Conservation (phyloP, 208 protist genomes). For the Endotrypanum monterogeii region DNA sequence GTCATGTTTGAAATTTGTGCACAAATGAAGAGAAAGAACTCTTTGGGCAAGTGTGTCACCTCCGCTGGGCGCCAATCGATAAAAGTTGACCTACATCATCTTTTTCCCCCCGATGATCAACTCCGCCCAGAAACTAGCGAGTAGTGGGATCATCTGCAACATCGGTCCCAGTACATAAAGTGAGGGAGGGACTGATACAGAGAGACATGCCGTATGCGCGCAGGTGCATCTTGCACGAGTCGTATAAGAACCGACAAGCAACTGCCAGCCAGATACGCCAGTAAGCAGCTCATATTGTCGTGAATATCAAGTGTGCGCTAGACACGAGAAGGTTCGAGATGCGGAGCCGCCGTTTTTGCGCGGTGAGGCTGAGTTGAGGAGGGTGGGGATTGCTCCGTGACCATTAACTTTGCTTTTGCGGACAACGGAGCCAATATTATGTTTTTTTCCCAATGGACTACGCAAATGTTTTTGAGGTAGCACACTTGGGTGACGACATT, state of each 20-base stretch:
- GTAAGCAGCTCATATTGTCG: conserved; percentile 83
- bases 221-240: conserved; percentile 98
- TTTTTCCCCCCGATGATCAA: too few species aligned
- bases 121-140: conserved; percentile 73
- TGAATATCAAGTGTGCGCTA: conserved; percentile 94
- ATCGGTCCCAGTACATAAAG: conserved; percentile 96
- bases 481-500: conserved; percentile 86
- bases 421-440: conserved; percentile 78
- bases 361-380: conserved; percentile 65
- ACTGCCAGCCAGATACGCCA: conserved; percentile 95
- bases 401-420: conserved; percentile 85
- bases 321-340: conserved; percentile 98
- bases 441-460: conserved; percentile 95
- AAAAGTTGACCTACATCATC: too few species aligned
- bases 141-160: conserved; percentile 97
- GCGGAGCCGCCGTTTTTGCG: conserved; percentile 92
- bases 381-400: conserved; percentile 86
- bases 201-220: conserved; percentile 97
- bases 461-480: conserved; percentile 72
- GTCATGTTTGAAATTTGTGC: too few species aligned
- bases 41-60: too few species aligned
- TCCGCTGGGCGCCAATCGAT: too few species aligned
- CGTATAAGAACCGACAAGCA: conserved; percentile 94
- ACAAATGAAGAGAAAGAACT: too few species aligned
- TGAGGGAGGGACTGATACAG: conserved; percentile 92